Percentiles rank a stretch among this genome's conserved stretches.
phyloP scores from a whole-genome alignment of 441 rosid genomes.

The Pelargonium australe region DNA sequence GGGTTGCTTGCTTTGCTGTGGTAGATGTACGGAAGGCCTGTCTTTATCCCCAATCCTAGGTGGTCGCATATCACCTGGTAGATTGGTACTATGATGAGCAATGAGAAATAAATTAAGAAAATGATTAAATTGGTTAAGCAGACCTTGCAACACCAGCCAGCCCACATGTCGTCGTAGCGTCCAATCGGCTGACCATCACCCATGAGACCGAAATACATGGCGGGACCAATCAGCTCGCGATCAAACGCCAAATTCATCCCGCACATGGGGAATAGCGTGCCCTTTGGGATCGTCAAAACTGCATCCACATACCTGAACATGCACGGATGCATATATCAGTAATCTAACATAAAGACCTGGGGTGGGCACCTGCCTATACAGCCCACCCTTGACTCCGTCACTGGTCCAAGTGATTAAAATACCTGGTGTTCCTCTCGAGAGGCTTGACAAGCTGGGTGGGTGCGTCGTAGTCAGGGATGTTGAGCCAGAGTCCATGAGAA shows the following conservation, averaged over 20 bases:
- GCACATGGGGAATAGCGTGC: constrained; percentile 94
- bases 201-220: constrained; percentile 99
- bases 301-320: constrained; percentile 76
- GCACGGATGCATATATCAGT: neutral
- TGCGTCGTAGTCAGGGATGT: constrained; percentile 94
- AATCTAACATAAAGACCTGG: no score
- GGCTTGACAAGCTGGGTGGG: constrained; percentile 97
- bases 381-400: no score
- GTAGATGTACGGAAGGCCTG: constrained; percentile 83
- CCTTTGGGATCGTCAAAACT: constrained; percentile 87
- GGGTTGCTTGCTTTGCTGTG: constrained; percentile 99
- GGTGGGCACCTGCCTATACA: no score
- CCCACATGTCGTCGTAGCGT: constrained; percentile 98
- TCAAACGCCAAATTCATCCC: constrained; percentile 90
- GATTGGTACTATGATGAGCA: no score
- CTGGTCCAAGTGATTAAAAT: no score
- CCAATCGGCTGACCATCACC: constrained; percentile 98
- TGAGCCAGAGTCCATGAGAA: constrained; percentile 97
- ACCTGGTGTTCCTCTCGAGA: constrained; percentile 81
- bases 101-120: no score
- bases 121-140: no score
- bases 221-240: constrained; percentile 86
- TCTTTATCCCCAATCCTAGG: constrained; percentile 79
- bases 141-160: constrained; percentile 95
- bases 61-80: constrained; percentile 82